Percentiles rank a stretch among this genome's conserved stretches.
phyloP scores from a whole-genome alignment of 1,139 yeast genomes.

The Yamadazyma taylorii region DNA sequence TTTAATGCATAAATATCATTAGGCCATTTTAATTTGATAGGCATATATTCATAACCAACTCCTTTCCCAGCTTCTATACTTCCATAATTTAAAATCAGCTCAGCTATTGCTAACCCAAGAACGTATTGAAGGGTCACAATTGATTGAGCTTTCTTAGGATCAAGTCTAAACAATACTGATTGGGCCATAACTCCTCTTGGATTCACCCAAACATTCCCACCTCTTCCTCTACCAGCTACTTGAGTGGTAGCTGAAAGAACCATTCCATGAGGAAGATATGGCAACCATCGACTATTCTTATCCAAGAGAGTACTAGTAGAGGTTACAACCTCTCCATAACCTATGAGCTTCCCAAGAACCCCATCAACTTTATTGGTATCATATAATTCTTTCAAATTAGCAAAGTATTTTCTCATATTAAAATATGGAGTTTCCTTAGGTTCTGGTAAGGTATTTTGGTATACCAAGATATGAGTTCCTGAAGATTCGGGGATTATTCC shows the following conservation, averaged over 20 bases:
- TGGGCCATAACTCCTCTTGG: slow-evolving; percentile 90
- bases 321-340: slow-evolving; percentile 87
- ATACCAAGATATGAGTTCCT: slow-evolving; percentile 46
- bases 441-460: slow-evolving; percentile 37
- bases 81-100: slow-evolving; percentile 66
- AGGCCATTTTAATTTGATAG: slow-evolving; percentile 92
- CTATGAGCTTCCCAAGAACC: slow-evolving; percentile 59
- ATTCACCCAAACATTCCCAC: slow-evolving; percentile 93
- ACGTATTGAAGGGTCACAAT: slow-evolving; percentile 86
- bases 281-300: slow-evolving; percentile 60
- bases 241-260: slow-evolving; percentile 79
- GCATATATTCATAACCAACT: slow-evolving; percentile 69
- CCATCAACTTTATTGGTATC: slow-evolving; percentile 21
- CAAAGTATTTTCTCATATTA: slow-evolving; percentile 58
- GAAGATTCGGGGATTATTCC: slow-evolving; percentile 17
- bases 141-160: slow-evolving; percentile 27
- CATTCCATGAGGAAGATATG: slow-evolving; percentile 67
- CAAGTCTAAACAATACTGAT: slow-evolving; percentile 65
- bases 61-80: slow-evolving; percentile 41
- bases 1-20: slow-evolving; percentile 81
- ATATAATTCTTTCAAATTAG: slow-evolving; percentile 35
- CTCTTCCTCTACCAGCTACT: slow-evolving; percentile 89
- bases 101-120: slow-evolving; percentile 79
- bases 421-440: slow-evolving; percentile 66
- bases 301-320: slow-evolving; percentile 84